A percentile compares a stretch with the other conserved stretches of the same genome.
Conservation (phyloP, 257 asterid species). For the Solanum virginianum region DNA sequence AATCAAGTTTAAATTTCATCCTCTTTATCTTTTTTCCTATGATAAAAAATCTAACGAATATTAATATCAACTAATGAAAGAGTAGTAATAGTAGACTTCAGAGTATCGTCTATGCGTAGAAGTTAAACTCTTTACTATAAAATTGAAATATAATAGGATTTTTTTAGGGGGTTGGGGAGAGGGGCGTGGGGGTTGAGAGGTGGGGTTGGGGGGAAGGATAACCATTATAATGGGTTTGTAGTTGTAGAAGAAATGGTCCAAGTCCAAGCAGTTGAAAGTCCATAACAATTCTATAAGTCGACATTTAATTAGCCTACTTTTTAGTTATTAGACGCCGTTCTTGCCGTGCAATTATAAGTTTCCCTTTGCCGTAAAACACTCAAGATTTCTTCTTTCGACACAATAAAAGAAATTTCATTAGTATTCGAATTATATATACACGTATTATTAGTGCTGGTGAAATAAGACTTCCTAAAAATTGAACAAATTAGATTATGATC, state of each 20-base stretch:
- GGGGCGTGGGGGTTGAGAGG: not conserved
- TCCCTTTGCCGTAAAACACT: not conserved
- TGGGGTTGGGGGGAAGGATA: not conserved
- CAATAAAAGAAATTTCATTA: too few species aligned
- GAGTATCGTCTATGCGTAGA: not conserved
- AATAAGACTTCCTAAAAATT: not conserved
- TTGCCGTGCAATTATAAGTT: slow-evolving; percentile 18
- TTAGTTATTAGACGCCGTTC: slow-evolving; percentile 37
- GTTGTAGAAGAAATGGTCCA: slow-evolving; percentile 4
- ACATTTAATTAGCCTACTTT: slow-evolving; percentile 84
- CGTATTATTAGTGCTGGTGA: not conserved
- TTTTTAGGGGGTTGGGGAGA: not conserved
- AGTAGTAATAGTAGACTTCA: too few species aligned
- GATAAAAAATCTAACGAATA: too few species aligned
- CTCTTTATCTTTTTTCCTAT: too few species aligned
- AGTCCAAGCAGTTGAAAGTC: slow-evolving; percentile 42
- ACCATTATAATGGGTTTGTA: not conserved
- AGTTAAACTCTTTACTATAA: not conserved
- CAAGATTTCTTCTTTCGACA: not conserved
- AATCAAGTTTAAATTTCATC: not conserved
- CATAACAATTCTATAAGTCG: slow-evolving; percentile 9
- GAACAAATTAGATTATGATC: not conserved
- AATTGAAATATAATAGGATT: not conserved
- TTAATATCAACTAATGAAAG: too few species aligned
- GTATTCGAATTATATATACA: not conserved